Evolutionary conservation across 306 rosid species (phyloP).

Genomic region (Vigna angularis): DNA sequence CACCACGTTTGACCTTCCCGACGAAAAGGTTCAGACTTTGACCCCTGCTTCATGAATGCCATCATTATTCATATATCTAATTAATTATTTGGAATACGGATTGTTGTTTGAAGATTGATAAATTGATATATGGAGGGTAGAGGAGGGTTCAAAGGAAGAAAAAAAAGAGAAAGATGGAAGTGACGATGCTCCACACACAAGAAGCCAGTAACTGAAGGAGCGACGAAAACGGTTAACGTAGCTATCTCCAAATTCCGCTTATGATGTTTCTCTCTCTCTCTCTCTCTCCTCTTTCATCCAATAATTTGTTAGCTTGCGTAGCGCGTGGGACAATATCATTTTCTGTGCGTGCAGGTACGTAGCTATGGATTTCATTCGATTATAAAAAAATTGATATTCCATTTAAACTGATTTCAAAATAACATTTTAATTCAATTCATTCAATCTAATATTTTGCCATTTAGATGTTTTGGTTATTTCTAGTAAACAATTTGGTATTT

Average conservation of each 20-base stretch:
- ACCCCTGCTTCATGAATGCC: constrained; percentile 76
- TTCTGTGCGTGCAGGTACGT: background rate
- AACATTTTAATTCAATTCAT: background rate
- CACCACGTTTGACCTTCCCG: constrained; percentile 85
- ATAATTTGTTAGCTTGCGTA: background rate
- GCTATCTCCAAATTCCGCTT: constrained; percentile 40
- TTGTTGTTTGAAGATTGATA: constrained; percentile 15
- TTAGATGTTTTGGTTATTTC: background rate
- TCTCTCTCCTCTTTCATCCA: background rate
- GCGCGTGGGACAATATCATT: background rate
- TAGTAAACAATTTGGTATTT: no score
- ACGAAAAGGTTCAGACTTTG: constrained; percentile 78
- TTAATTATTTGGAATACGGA: background rate
- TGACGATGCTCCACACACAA: constrained; percentile 34
- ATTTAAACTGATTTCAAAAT: background rate
- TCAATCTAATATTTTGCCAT: background rate
- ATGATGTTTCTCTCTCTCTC: background rate
- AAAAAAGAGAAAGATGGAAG: constrained; percentile 11
- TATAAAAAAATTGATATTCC: background rate
- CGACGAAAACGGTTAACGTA: constrained; percentile 51
- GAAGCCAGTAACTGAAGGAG: constrained; percentile 55
- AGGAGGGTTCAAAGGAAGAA: constrained; percentile 27
- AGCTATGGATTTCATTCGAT: background rate
- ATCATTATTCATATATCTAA: constrained; percentile 43
- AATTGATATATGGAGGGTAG: constrained; percentile 23